These are phyloP conservation scores for Calonectria naviculata DNA, from an alignment of 2,329 filamentous ascomycete species.

Conservation along the genomic window DNA sequence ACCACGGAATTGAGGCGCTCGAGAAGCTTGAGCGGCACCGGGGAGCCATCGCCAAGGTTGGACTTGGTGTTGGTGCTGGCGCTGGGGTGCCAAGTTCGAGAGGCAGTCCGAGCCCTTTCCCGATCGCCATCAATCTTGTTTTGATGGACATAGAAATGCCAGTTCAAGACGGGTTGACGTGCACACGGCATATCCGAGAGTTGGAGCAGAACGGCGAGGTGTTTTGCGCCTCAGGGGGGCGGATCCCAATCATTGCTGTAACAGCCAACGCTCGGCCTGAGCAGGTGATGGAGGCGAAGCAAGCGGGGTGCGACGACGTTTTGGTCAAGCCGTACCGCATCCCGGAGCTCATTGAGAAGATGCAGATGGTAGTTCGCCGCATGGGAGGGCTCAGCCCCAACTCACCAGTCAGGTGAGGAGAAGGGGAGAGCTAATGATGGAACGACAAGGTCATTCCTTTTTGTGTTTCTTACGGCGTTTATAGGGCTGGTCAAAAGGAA, in stretches of 20 bases:
- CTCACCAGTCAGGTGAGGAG: constrained; percentile 39
- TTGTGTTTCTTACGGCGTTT: constrained; percentile 21
- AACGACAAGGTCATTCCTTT: constrained; percentile 13
- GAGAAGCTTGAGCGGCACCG: constrained; percentile 52
- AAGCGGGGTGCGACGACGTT: constrained; percentile 70
- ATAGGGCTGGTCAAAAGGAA: constrained; percentile 14
- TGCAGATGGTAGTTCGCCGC: constrained; percentile 59
- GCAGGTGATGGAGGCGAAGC: constrained; percentile 64
- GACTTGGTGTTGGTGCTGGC: constrained; percentile 1
- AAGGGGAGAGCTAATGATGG: constrained; percentile 3
- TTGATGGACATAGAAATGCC: constrained; percentile 86
- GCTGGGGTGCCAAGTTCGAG: constrained; percentile 22
- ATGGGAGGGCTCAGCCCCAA: constrained; percentile 44
- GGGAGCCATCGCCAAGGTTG: constrained; percentile 32
- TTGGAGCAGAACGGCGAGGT: constrained; percentile 67
- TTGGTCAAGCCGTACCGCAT: constrained; percentile 80
- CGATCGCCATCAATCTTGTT: constrained; percentile 66
- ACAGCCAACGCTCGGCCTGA: constrained; percentile 76
- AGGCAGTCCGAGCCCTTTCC: constrained; percentile 23
- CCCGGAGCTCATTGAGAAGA: constrained; percentile 69
- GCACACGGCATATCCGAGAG: constrained; percentile 72
- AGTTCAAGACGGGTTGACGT: constrained; percentile 76
- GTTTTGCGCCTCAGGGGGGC: constrained; percentile 54
- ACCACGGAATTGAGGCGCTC: constrained; percentile 67
- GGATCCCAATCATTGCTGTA: constrained; percentile 73